Base-by-base conservation (phyloP, 768 basidiomycete species). In the Russula foetens region DNA sequence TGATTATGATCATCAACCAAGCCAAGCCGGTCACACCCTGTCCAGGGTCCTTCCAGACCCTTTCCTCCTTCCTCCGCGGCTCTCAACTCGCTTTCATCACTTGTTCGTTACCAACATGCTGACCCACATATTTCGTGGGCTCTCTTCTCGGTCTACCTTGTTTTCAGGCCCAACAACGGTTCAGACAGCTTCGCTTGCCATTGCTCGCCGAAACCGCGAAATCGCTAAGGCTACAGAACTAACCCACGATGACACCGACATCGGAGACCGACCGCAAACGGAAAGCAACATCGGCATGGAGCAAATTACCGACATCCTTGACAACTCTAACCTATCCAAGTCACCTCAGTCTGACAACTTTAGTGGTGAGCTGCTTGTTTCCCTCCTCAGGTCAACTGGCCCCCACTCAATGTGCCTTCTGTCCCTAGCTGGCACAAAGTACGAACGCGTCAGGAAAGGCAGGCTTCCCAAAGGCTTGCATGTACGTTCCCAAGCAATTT, bases 401-500 rank as follows among this genome's bases (percentile, higher is more conserved):
- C 24, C 23, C n/a, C 24, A 47, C 50, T 52, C 48, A 51, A 6
- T 21, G 14, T 31, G 38, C 35, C 28, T 50, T 17, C n/a, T 26
- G 3, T 24, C 26, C 23, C 21, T 46, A 56, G 59, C 45, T 33
- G 55, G 60, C 21, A 15, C 60, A 33, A 63, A 53, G 45, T 62
- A 21, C 33, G 63, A 61, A 33, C 63, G 63, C 24, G 43, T 28
- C 29, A 50, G 61, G 29, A 57, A 14, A 14, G 62, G 56, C 44
- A 66, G 47, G 46, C 67, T 52, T 31, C 58, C 62, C 7, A 60
- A 67, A 60, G 52, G 62, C 33, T 72, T 70, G 61, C 63, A 64
- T 23, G 44, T 47, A 53, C 51, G 35, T 39, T 52, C 17, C 43
- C 48, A 17, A 38, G 51, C 24, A 17, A 19, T 29, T 38, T 29